Evolutionary conservation across 2,329 filamentous ascomycete species (phyloP), one percentile per base, ranked within the genome.

Genomic region (Apiospora marii): DNA sequence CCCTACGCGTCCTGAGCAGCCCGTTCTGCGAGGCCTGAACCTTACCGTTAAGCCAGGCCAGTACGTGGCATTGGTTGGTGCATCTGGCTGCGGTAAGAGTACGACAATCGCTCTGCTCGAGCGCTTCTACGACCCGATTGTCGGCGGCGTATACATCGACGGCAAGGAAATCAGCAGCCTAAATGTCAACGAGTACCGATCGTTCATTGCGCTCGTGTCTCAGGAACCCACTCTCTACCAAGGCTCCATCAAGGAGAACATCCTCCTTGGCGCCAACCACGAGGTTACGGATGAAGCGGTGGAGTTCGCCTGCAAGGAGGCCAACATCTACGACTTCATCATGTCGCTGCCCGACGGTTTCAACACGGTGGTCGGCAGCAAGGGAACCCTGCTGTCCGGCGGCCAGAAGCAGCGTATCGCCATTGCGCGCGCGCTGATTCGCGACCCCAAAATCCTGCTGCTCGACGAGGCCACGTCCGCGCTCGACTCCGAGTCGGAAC

Each of bases 151-250:
- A 46, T 94, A 91, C 73, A 87, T 98, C 24, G 96, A 98, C 78
- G 94, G 92, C 72, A 90, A 92, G 75, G 94, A 98, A 74, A 94
- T 98, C 78, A 92, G 91, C 73, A 87, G 87, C 14, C 86, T 98
- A 68, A 96, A 97, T 78, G 87, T 98, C 79, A 95, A 94, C 82
- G 91, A 95, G 71, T 98, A 98, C 84, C 92, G 96, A 70, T 91
- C 89, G 24, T 90, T 92, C 81, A 89, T 98, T 75, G 93, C 96
- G 0, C 91, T 99, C 13, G 96, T 99, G 19, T 95, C 93, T 46
- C 96, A 98, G 80, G 96, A 98, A 81, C 96, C 96, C 0, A 98
- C 96, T 0, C 85, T 99, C 0, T 99, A 98, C 83, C 95, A 97
- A 81, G 96, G 96, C 61, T 95, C 93, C 0, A 94, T 99, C 78